Conservation (phyloP, 805 yeast genomes). For the Candida easanensis region DNA sequence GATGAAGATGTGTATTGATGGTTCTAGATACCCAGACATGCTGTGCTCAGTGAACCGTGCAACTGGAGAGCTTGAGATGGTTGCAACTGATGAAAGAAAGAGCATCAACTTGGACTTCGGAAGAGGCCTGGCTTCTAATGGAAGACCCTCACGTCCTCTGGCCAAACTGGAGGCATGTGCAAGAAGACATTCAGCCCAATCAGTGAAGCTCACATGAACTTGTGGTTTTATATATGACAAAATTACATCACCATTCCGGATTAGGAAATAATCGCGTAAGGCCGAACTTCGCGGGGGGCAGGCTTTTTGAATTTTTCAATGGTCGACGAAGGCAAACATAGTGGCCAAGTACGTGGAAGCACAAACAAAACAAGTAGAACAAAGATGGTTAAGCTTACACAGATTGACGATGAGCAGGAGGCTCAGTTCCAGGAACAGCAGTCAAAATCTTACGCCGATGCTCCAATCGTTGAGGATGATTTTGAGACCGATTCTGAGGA, state of each 20-base stretch:
- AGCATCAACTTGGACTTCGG: neutral
- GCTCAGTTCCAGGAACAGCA: slow-evolving; percentile 29
- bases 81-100: slow-evolving; percentile 12
- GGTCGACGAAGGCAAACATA: neutral
- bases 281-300: too few species aligned
- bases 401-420: slow-evolving; percentile 54
- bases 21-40: slow-evolving; percentile 11
- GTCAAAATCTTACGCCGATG: slow-evolving; percentile 34
- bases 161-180: neutral
- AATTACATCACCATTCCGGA: neutral
- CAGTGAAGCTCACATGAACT: neutral
- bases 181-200: slow-evolving; percentile 1
- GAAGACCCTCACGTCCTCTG: neutral
- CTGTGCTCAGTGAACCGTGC: slow-evolving; percentile 19
- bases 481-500: slow-evolving; percentile 53
- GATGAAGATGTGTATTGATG: slow-evolving; percentile 15
- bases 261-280: neutral
- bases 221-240: too few species aligned
- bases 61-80: slow-evolving; percentile 16
- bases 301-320: neutral
- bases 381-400: slow-evolving; percentile 73
- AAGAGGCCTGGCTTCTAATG: neutral
- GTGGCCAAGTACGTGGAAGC: too few species aligned
- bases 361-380: neutral
- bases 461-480: slow-evolving; percentile 37